Conservation (phyloP, 2,329 filamentous ascomycete genomes). For the Colletotrichum salicis region DNA sequence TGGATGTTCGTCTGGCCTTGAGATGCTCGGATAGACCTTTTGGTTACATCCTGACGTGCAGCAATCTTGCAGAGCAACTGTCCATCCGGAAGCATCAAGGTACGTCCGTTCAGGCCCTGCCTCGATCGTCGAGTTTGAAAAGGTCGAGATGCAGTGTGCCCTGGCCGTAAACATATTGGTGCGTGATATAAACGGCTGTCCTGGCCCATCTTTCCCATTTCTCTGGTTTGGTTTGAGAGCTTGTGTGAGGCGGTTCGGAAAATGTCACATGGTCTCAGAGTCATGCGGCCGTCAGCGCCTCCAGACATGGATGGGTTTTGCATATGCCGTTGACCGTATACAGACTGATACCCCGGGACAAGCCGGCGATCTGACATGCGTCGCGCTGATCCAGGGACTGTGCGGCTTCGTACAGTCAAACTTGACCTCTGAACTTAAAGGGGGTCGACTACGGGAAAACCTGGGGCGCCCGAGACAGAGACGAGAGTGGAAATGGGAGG, state of each 20-base stretch:
- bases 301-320: not conserved
- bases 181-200: not conserved
- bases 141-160: not conserved
- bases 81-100: conserved; percentile 24
- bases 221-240: not conserved
- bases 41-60: conserved; percentile 25
- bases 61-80: conserved; percentile 14
- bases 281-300: conserved; percentile 15
- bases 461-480: not conserved
- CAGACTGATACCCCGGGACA: not conserved
- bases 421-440: not conserved
- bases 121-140: not conserved
- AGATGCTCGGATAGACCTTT: not conserved
- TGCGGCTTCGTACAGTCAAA: not conserved
- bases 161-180: not conserved
- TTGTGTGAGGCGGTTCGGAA: not conserved
- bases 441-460: conserved; percentile 2
- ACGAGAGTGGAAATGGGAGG: not conserved
- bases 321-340: conserved; percentile 9
- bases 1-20: conserved; percentile 24
- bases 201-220: not conserved
- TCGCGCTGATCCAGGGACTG: conserved; percentile 2
- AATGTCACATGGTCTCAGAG: conserved; percentile 17
- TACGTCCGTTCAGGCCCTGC: conserved; percentile 11
- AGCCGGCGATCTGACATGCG: not conserved